Percentiles rank a stretch among this genome's conserved stretches.
phyloP scores from a whole-genome alignment of 1,284 basidiomycete genomes.

The Trichosporon ovoides region DNA sequence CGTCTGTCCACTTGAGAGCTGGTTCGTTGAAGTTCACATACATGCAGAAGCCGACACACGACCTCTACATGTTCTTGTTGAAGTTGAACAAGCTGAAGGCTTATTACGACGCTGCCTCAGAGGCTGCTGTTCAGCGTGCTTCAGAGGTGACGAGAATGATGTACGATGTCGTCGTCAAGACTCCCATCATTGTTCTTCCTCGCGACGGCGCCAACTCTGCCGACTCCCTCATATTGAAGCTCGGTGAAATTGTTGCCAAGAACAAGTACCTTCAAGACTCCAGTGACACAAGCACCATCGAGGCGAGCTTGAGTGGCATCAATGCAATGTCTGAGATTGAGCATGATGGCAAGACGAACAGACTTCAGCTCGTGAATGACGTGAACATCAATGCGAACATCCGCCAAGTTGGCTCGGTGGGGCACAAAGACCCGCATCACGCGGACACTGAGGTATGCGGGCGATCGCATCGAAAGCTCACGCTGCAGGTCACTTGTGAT shows the following conservation, averaged over 20 bases:
- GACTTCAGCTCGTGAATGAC: slow-evolving; percentile 86
- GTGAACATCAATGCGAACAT: slow-evolving; percentile 73
- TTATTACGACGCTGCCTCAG: slow-evolving; percentile 86
- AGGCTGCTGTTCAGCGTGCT: slow-evolving; percentile 85
- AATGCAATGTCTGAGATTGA: slow-evolving; percentile 70
- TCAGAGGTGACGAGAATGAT: slow-evolving; percentile 80
- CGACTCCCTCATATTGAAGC: slow-evolving; percentile 71
- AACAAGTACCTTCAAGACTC: slow-evolving; percentile 66
- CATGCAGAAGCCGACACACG: slow-evolving; percentile 78
- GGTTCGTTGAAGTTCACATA: slow-evolving; percentile 89
- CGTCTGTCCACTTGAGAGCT: slow-evolving; percentile 75
- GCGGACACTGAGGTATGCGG: slow-evolving; percentile 65
- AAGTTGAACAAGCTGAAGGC: slow-evolving; percentile 89
- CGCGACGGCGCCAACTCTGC: slow-evolving; percentile 60
- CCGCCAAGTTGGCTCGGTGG: slow-evolving; percentile 52
- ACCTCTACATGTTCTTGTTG: slow-evolving; percentile 75
- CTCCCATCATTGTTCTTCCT: slow-evolving; percentile 89
- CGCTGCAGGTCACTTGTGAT: slow-evolving; percentile 46
- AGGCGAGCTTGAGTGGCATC: slow-evolving; percentile 78
- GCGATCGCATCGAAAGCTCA: slow-evolving; percentile 9
- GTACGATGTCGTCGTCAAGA: slow-evolving; percentile 83
- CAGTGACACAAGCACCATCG: slow-evolving; percentile 57
- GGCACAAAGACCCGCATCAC: slow-evolving; percentile 53
- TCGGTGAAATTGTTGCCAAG: slow-evolving; percentile 82
- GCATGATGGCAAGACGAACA: slow-evolving; percentile 53